These are phyloP conservation scores for Solanum etuberosum DNA, from an alignment of 257 asterid genomes.

Conservation along the genomic window DNA sequence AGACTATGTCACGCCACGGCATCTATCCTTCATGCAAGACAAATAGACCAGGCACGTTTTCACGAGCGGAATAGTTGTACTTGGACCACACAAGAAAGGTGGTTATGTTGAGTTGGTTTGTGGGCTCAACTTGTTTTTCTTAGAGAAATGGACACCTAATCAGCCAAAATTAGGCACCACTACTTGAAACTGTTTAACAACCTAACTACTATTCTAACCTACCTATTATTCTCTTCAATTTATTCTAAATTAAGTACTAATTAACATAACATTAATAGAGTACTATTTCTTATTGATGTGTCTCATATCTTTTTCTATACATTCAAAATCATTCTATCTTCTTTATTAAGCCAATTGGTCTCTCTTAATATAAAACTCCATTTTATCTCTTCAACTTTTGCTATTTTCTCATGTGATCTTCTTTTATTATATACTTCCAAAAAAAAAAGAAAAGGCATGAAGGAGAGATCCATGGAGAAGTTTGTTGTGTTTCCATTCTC, in stretches of 20 bases:
- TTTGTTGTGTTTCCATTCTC: conserved; percentile 18
- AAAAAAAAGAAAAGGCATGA: not conserved
- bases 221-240: not conserved
- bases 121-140: not conserved
- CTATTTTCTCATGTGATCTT: not conserved
- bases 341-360: conserved; percentile 1
- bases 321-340: conserved; percentile 21
- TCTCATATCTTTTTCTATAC: not conserved
- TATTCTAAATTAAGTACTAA: not conserved
- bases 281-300: not conserved
- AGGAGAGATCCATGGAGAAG: conserved; percentile 8
- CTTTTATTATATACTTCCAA: not conserved
- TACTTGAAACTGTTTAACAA: not conserved
- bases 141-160: not conserved
- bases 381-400: not conserved
- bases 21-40: not conserved
- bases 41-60: not conserved
- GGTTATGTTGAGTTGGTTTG: not conserved
- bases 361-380: not conserved
- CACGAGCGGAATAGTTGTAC: not conserved
- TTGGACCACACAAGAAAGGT: not conserved
- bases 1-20: too few species aligned
- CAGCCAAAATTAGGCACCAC: not conserved
- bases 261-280: too few species aligned
- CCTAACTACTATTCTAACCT: not conserved